A percentile compares a stretch with the other conserved stretches of the same genome.
These are phyloP conservation scores for Linnemannia hyalina DNA, from an alignment of 192 early-diverging fungal species.

Conservation along the genomic window DNA sequence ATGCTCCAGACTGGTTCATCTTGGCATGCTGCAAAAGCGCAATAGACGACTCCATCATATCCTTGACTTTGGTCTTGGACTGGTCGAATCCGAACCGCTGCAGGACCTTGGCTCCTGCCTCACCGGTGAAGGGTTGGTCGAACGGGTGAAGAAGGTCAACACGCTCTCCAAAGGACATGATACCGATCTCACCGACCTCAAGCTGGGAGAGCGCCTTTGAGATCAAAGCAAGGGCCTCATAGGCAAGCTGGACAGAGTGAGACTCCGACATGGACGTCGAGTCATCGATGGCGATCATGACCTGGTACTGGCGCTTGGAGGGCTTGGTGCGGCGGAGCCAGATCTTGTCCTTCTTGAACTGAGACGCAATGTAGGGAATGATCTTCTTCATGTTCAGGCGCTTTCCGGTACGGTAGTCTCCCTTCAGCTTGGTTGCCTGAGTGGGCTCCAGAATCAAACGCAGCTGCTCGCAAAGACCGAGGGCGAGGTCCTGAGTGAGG, in stretches of 20 bases:
- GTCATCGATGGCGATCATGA: conserved; percentile 98
- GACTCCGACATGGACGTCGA: conserved; percentile 97
- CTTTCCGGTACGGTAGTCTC: conserved; percentile 98
- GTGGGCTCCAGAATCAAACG: conserved; percentile 97
- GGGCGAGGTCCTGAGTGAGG: conserved; percentile 91
- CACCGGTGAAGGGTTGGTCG: conserved; percentile 89
- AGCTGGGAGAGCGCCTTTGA: conserved; percentile 93
- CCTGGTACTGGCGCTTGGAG: conserved; percentile 96
- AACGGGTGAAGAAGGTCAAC: conserved; percentile 94
- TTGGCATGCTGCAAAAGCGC: conserved; percentile 83
- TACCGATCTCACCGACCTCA: conserved; percentile 93
- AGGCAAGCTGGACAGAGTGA: conserved; percentile 90
- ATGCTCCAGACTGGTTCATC: conserved; percentile 52
- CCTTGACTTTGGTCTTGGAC: conserved; percentile 87
- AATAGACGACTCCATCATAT: conserved; percentile 89
- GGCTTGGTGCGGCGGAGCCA: conserved; percentile 98
- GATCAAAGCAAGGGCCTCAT: conserved; percentile 93
- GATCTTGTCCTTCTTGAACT: conserved; percentile 99
- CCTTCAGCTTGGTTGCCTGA: conserved; percentile 94
- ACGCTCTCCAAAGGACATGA: conserved; percentile 92
- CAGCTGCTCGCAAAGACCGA: conserved; percentile 93
- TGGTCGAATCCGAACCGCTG: conserved; percentile 93
- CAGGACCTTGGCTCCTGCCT: conserved; percentile 92
- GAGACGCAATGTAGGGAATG: conserved; percentile 98
- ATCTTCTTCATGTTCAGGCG: conserved; percentile 99